Base-by-base conservation (phyloP, 1,284 basidiomycete genomes). In the Marasmius fiardii region DNA sequence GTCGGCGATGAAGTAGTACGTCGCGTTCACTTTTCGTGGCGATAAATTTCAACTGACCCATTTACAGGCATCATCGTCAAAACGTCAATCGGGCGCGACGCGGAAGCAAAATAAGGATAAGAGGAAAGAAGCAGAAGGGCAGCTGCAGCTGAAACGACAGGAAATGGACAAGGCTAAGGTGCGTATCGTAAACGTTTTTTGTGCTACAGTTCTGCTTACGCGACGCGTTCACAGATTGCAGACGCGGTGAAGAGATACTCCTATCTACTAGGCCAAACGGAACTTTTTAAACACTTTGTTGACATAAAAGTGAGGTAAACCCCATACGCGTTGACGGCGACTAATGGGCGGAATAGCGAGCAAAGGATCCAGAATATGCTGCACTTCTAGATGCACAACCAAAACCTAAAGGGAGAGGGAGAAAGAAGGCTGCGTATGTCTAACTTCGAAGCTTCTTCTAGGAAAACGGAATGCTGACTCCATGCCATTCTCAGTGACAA, bases 181-280 rank as follows among this genome's bases (percentile, higher is more conserved):
- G 61, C 41, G 70, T 44, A 11, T 21, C 4, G 20, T 41, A 1
- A 54, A 14, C 18, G 21, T 23, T 50, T 35, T 14, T 43, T 44
- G 5, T 49, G 60, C 28, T 31, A 31, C 4, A 23, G 62, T 48
- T 23, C 4, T 18, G 24, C 47, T 60, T 41, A 64, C 61, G 61
- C 54, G 45, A 57, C 47, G 24, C 39, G 39, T 41, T 41, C 11
- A 5, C 61, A 96, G 92, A 81, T 94, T 33, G 76, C 91, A n/a
- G 95, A 97, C 67, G 92, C 93, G 31, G 90, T 97, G 63, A 98
- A 97, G 71, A 88, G 93, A 12, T 98, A 97, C 70, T 93, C 91
- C 7, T 97, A 96, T 71, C 82, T 98, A 16, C 81, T 98, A 0
- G 95, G 95, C 6, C 94, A 98, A 71, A 98, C 94, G 0, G 95